Conservation (phyloP, 352 stramenopile genomes). For the Phytopythium chamaehyphon region DNA sequence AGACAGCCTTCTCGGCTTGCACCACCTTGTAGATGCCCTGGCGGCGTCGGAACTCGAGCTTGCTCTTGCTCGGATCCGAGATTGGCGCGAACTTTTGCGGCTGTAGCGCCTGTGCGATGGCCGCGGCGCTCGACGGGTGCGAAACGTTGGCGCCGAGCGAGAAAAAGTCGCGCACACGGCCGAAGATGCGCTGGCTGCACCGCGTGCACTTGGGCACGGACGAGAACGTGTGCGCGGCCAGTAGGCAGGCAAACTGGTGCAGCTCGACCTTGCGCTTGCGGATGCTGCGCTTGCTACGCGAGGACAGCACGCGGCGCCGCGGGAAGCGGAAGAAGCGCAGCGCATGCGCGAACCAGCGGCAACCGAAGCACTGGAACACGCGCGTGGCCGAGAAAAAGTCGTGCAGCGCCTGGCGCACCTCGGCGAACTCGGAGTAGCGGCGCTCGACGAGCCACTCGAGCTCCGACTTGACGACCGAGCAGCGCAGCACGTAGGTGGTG, state of each 20-base stretch:
- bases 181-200: constrained; percentile 56
- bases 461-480: constrained; percentile 29
- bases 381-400: constrained; percentile 37
- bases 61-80: constrained; percentile 65
- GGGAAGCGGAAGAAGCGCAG: constrained; percentile 58
- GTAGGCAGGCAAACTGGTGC: constrained; percentile 48
- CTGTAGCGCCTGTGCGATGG: constrained; percentile 27
- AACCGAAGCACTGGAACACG: constrained; percentile 68
- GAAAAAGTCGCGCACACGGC: constrained; percentile 67
- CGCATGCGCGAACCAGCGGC: constrained; percentile 65
- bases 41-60: constrained; percentile 69
- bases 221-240: constrained; percentile 72
- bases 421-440: constrained; percentile 70
- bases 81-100: constrained; percentile 57
- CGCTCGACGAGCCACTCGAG: constrained; percentile 60
- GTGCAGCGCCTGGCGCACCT: constrained; percentile 46
- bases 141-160: constrained; percentile 22
- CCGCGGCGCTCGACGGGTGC: constrained; percentile 15
- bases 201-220: constrained; percentile 63
- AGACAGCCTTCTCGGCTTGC: constrained; percentile 61
- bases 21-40: constrained; percentile 55
- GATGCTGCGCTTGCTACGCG: constrained; percentile 37
- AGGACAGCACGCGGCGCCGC: constrained; percentile 51
- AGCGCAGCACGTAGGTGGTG: constrained; percentile 45
- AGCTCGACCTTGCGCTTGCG: constrained; percentile 40